These are phyloP conservation scores for Gnetum montanum DNA, from an alignment of 75 land plant species.

Conservation along the genomic window DNA sequence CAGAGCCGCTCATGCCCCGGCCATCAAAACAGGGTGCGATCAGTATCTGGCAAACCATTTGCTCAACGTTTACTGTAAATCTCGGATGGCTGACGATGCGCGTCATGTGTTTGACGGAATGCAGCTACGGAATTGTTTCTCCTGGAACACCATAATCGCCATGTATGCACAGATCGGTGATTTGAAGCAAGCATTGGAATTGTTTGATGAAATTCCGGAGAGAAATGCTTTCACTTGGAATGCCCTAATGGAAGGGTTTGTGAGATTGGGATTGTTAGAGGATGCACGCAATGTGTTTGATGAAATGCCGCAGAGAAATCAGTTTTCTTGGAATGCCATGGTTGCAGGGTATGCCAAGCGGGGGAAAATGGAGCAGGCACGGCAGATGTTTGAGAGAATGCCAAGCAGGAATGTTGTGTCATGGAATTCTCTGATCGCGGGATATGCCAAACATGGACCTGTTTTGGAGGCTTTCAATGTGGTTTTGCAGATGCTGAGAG, in stretches of 20 bases:
- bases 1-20: not conserved
- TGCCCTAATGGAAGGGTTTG: conserved; percentile 32
- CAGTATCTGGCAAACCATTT: conserved; percentile 1
- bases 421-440: conserved; percentile 40
- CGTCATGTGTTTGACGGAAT: conserved; percentile 5
- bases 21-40: not conserved
- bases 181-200: not conserved
- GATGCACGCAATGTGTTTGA: conserved; percentile 25
- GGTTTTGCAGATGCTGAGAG: conserved; percentile 10
- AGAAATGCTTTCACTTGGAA: conserved; percentile 37
- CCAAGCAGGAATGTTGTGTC: conserved; percentile 30
- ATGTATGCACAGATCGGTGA: conserved; percentile 9
- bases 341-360: conserved; percentile 29
- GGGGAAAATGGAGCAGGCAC: conserved; percentile 15
- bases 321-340: conserved; percentile 40
- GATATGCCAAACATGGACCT: conserved; percentile 25
- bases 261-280: conserved; percentile 7
- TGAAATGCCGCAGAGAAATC: conserved; percentile 39
- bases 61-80: conserved; percentile 1
- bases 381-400: conserved; percentile 38
- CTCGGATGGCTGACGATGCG: not conserved
- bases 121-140: conserved; percentile 8
- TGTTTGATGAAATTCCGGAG: conserved; percentile 23
- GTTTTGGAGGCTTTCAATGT: conserved; percentile 24
- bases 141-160: conserved; percentile 7